Evolutionary conservation across 805 yeast species (phyloP), one percentile per base, ranked within the genome.

Genomic region (Debaryomyces castellii): DNA sequence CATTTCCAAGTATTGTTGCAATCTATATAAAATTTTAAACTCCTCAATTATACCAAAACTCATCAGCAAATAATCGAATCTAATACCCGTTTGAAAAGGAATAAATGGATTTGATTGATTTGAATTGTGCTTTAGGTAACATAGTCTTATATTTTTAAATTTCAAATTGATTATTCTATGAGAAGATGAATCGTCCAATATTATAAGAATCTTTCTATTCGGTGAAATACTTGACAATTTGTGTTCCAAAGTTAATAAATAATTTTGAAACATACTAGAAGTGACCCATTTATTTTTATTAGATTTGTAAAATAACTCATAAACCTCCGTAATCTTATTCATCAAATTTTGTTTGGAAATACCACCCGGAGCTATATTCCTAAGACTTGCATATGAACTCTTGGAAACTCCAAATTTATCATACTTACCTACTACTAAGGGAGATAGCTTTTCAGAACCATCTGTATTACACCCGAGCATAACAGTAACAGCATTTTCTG

Each of bases 221-320:
- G 69, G 68, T 20, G 71, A 64, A 12, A 67, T 66, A 39, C 64
- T 57, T 1, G 79, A 74, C 20, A 83, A 57, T 49, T 83, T 73
- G 54, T 82, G 84, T 47, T 83, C 87, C 60, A 83, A 64, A 10
- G 82, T 70, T 0, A 79, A 69, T 24, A 83, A 57, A 76, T 85
- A 83, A 51, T 82, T 81, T 51, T 82, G 83, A 52, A 83, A 82
- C 55, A 81, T 63, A 16, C 80, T 77, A 5, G 85, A 76, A 1
- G 87, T 82, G 27, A 83, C 64, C 85, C 87, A 81, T 46, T 81
- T 78, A 61, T 78, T 80, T 39, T 76, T 71, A 51, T 83, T 82
- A 42, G 82, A 78, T 49, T 80, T 82, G 59, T 81, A 82, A 10
- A 75, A 67, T 6, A 83, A 67, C 10, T 76, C 76, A 55, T 79